Evolutionary conservation across 2,329 filamentous ascomycete genomes (phyloP).

Genomic region (Cladosporium sp.): DNA sequence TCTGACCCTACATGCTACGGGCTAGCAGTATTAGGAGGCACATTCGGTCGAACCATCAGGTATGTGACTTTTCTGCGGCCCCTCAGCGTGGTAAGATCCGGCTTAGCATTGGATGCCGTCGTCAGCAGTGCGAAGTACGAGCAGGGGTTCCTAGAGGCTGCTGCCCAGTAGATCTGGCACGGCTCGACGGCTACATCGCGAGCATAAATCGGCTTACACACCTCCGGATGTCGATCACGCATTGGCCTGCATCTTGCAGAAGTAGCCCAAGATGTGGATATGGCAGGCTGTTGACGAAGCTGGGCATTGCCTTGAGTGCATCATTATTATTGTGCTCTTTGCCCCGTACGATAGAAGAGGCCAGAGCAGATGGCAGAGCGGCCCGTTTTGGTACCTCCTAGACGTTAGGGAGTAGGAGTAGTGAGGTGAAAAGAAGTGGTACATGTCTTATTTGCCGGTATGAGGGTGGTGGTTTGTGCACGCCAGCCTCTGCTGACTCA

Average conservation of each 20-base stretch:
- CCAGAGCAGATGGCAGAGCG: no score
- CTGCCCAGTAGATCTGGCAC: slow-evolving; percentile 9
- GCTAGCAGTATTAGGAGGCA: neutral
- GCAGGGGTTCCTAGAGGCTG: neutral
- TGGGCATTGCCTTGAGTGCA: no score
- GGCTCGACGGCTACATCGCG: slow-evolving; percentile 1
- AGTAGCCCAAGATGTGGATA: neutral
- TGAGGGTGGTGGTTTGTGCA: slow-evolving; percentile 2
- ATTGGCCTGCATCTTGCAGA: no score
- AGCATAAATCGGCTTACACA: no score
- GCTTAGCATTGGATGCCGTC: neutral
- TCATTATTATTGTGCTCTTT: no score
- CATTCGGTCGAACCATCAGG: neutral
- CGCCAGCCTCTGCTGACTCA: neutral
- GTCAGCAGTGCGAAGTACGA: neutral
- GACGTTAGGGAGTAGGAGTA: neutral
- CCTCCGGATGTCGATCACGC: no score
- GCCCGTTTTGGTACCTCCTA: no score
- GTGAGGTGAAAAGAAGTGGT: no score
- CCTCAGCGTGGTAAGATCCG: neutral
- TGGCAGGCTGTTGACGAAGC: neutral
- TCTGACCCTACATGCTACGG: neutral
- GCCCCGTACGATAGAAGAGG: no score
- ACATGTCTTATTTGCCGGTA: no score
- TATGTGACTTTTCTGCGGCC: neutral